Percentiles rank a stretch among this genome's conserved stretches.
These are phyloP conservation scores for Geranium brycei DNA, from an alignment of 345 rosid genomes.

Conservation along the genomic window DNA sequence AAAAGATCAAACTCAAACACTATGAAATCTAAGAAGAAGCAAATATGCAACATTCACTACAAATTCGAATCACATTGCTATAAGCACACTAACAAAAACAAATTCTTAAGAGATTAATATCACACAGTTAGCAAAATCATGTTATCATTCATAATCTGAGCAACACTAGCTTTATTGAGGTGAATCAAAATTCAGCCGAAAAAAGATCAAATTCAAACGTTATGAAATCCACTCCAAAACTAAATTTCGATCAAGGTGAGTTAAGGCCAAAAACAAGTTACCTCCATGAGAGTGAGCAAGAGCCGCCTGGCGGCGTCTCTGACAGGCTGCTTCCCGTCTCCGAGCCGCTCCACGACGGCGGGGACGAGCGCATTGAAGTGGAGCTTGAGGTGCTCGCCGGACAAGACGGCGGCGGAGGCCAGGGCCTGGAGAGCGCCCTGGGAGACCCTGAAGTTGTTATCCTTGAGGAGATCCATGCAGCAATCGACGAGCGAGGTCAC, in stretches of 20 bases:
- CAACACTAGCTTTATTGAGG: background rate
- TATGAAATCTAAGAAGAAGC: too few species aligned
- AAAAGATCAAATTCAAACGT: background rate
- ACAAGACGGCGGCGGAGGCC: constrained; percentile 93
- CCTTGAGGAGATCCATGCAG: constrained; percentile 93
- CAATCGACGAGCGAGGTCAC: constrained; percentile 76
- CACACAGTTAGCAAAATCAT: too few species aligned
- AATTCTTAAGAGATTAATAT: too few species aligned
- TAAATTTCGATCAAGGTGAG: background rate
- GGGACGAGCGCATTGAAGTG: constrained; percentile 91
- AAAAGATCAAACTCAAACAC: too few species aligned
- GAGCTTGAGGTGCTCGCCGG: constrained; percentile 86
- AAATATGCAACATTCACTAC: too few species aligned
- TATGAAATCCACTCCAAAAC: background rate
- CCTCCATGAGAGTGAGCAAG: constrained; percentile 99
- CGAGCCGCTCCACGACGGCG: constrained; percentile 82
- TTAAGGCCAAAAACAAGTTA: constrained; percentile 8
- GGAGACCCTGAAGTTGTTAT: constrained; percentile 81
- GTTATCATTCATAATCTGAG: background rate
- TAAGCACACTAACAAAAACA: too few species aligned
- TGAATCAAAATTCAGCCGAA: background rate
- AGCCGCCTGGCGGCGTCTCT: constrained; percentile 91
- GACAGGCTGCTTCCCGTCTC: constrained; percentile 87
- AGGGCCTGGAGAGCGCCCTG: constrained; percentile 93
- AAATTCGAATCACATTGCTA: too few species aligned